Percentiles rank a stretch among this genome's conserved stretches.
Evolutionary conservation across 1,284 basidiomycete species (phyloP).

Genomic region (Sporisorium graminicola): DNA sequence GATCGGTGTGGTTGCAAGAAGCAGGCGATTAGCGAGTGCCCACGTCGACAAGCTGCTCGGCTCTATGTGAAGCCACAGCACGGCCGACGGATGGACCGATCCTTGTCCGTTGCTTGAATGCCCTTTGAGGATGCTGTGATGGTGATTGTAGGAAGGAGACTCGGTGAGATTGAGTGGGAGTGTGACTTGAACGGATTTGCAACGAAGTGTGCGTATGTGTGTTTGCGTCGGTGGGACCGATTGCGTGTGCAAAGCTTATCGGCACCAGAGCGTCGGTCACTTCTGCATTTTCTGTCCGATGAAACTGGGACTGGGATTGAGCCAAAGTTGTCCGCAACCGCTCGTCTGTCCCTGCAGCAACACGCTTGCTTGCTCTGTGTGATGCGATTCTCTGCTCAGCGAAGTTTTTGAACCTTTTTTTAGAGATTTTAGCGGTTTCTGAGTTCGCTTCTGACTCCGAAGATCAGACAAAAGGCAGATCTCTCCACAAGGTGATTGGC

Average conservation of each 20-base stretch:
- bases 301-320: too few species aligned
- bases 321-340: not conserved
- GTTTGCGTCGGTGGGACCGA: conserved; percentile 11
- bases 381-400: not conserved
- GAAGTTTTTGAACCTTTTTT: not conserved
- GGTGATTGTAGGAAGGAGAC: not conserved
- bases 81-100: not conserved
- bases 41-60: not conserved
- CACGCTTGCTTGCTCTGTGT: not conserved
- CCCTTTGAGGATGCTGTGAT: not conserved
- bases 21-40: not conserved
- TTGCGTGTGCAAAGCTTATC: conserved; percentile 9
- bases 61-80: not conserved
- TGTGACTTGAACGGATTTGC: not conserved
- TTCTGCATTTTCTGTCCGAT: not conserved
- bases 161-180: not conserved
- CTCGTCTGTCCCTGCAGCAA: not conserved
- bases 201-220: not conserved
- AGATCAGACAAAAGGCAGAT: conserved; percentile 5
- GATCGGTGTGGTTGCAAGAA: not conserved
- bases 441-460: not conserved
- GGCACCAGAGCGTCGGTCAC: not conserved
- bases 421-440: not conserved
- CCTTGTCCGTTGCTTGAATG: not conserved
- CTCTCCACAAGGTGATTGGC: conserved; percentile 1